Base-by-base conservation (phyloP, 495 filamentous ascomycete species). In the Hypoxylon subgilvum region DNA sequence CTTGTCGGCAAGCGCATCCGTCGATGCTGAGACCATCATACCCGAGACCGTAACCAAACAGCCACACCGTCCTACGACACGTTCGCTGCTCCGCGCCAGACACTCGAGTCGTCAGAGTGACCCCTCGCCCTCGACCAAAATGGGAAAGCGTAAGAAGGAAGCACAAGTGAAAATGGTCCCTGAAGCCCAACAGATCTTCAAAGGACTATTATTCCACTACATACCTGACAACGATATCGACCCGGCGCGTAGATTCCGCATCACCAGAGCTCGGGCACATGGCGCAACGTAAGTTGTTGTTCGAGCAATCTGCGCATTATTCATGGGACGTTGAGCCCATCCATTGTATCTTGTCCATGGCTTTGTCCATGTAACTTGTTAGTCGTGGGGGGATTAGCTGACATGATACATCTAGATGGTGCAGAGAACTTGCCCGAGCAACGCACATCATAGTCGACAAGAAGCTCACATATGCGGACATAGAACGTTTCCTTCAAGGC, bases 381-480 rank as follows among this genome's bases (percentile, higher is more conserved):
- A 17, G 17, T 34, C 14, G 5, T 39, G 12, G 28, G 12, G 22
- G 7, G 31, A 17, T 19, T 34, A n/a, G 21, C 49, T 58, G 10
- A 62, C 35, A 2, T 8, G n/a, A 30, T 42, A 31, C 25, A 16
- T 54, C 1, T 54, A 64, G 54, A 16, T 77, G 77, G 75, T 70
- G 68, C 34, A 52, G 71, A 25, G 51, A 66, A 2, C 8, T 74
- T 14, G 42, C 45, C 19, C 71, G 48, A 0, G 79, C 83, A 5
- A 91, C 84, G 0, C 91, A 96, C 74, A 76, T 96, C 48, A 82
- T 97, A 53, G 88, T 90, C 3, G 94, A 97, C 63, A 88, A 85
- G 43, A 71, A 70, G 1, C 67, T 94, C 40, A 76, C 70, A 2
- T 92, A 84, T 61, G 69, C 77, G 4, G 83, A 94, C 53, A 74